Conservation (phyloP, 768 basidiomycete species). For the Steccherinum ochraceum region DNA sequence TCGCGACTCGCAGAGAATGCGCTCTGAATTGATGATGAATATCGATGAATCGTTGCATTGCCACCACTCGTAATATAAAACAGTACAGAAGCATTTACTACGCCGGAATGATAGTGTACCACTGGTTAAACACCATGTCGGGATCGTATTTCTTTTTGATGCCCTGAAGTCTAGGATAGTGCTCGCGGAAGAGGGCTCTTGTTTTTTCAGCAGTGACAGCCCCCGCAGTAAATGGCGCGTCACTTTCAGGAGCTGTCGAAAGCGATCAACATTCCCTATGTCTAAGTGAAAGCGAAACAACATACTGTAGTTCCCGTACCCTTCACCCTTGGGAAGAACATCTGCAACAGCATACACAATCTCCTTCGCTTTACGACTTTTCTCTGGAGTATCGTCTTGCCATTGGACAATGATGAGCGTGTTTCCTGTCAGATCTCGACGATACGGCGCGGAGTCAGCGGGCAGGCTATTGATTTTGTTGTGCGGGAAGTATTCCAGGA, state of each 20-base stretch:
- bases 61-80: too few species aligned
- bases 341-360: constrained; percentile 13
- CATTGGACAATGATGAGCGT: constrained; percentile 30
- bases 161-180: constrained; percentile 31
- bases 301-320: constrained; percentile 45
- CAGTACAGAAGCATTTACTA: too few species aligned
- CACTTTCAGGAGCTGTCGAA: not conserved
- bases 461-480: constrained; percentile 25
- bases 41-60: too few species aligned
- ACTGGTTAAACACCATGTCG: constrained; percentile 26
- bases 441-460: constrained; percentile 33
- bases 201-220: not conserved
- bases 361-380: constrained; percentile 25
- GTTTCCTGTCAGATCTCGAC: constrained; percentile 29
- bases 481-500: constrained; percentile 41
- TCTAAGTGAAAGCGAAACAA: not conserved
- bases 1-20: too few species aligned
- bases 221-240: not conserved
- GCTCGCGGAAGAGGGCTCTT: constrained; percentile 26
- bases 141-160: constrained; percentile 32
- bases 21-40: too few species aligned
- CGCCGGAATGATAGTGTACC: constrained; percentile 26
- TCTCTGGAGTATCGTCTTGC: constrained; percentile 27
- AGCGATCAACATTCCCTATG: not conserved
- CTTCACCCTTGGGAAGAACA: constrained; percentile 24